Percentiles rank a stretch among this genome's conserved stretches.
Evolutionary conservation across 495 filamentous ascomycete species (phyloP).

Genomic region (Neurospora discreta): DNA sequence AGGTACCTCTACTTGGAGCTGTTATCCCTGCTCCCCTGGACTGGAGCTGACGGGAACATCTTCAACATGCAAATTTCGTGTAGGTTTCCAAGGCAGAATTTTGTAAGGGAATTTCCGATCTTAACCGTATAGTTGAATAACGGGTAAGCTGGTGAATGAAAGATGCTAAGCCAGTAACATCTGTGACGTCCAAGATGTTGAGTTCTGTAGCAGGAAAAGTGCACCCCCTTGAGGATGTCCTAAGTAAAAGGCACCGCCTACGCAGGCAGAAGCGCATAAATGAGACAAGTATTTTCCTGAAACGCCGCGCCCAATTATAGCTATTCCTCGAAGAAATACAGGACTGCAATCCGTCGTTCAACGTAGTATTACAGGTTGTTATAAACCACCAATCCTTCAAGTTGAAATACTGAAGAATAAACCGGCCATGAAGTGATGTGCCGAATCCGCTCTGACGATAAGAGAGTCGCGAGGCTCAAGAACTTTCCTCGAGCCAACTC

Average conservation of each 20-base stretch:
- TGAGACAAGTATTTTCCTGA: neutral
- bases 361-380: neutral
- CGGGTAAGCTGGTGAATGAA: neutral
- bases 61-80: neutral
- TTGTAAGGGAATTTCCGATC: neutral
- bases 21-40: neutral
- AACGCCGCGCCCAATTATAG: neutral
- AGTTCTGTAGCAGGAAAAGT: neutral
- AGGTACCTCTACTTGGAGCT: neutral
- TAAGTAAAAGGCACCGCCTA: neutral
- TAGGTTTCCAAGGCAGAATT: neutral
- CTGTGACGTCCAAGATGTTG: neutral
- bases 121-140: neutral
- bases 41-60: neutral
- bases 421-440: neutral
- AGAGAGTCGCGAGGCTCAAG: neutral
- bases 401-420: neutral
- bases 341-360: neutral
- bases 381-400: neutral
- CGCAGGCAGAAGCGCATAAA: neutral
- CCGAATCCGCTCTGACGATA: neutral
- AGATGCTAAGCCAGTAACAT: neutral
- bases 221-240: neutral
- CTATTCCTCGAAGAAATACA: neutral
- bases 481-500: neutral